Evolutionary conservation across 2,329 filamentous ascomycete genomes (phyloP), one percentile per base, ranked within the genome.

Genomic region (Colletotrichum tabaci): DNA sequence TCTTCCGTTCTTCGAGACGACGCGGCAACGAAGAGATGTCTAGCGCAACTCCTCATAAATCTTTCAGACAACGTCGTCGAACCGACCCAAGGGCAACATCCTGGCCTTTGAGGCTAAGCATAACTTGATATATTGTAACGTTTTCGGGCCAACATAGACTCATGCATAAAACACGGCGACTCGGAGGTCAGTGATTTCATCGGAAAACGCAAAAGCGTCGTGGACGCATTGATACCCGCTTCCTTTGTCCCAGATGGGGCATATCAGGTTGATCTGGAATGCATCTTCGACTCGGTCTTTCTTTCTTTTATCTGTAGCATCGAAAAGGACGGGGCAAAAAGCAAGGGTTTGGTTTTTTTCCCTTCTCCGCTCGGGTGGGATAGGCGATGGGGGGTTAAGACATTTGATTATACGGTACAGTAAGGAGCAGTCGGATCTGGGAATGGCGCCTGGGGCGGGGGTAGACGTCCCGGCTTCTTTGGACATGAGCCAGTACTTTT

Each of bases 31-130:
- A 99, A 99, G 86, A 92, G 96, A 71, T 99, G 96, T 82, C 91
- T 99, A 44, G 94, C 95, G n/a, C 96, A 98, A 83, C 91, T 99
- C 10, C 88, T 98, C 72, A 97, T 98, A 84, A 98, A 98, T 80
- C 90, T 99, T 66, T 97, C 94, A 12, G 96, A 98, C 82, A 96
- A 94, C 75, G 92, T 95, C 71, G 91, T 87, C 64, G 88, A 90
- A 68, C 73, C 81, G 10, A 53, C 50, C 18, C 74, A 72, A 40
- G 75, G 72, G 52, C 75, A 65, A 50, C 78, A 80, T 49, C 67
- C 74, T 3, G 77, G 77, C 47, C 66, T 80, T 44, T 80, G 71
- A 76, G 23, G 49, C 56, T 15, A 26, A 23, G 18, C 15, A 26
- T 46, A 8, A 38, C 50, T 46, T 56, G 44, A 50, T 38, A 61